Base-by-base conservation (phyloP, 2,329 filamentous ascomycete genomes). In the Xylariales sp. region DNA sequence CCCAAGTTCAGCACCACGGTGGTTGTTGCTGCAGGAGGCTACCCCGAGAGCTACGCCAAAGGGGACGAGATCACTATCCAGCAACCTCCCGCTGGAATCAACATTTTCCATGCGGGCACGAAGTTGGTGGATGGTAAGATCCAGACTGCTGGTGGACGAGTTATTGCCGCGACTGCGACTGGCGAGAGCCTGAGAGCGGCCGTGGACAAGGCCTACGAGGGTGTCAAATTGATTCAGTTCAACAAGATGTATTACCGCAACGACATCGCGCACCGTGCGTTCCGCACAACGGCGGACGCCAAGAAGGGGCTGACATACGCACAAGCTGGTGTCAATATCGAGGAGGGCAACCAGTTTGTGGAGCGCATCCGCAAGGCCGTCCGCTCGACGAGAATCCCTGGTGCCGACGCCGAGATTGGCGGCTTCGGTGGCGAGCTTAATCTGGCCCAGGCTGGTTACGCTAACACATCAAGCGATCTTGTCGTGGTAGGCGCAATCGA, bases 31-130 rank as follows among this genome's bases (percentile, higher is more conserved):
- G 86, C 93, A 7, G 88, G 84, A 16, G 93, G 93, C 4, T 98
- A 98, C 59, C 93, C 93, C 5, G 86, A 83, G 39, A 71, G 78
- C 1, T 97, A 97, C 60, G 74, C 78, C 37, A 95, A 95, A 67
- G 89, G 88, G 38, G 85, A 65, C 29, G 68, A 62, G 48, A 84
- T 75, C 62, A 62, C 58, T 35, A 67, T 84, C 10, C 54, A 60
- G 14, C 50, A 57, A 16, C 65, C 66, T 38, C 69, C 63, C 35
- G 47, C 60, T 3, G 70, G 65, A 43, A 83, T 77, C 45, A 81
- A 85, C 45, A 78, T 96, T 45, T 98, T 98, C 78, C 93, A 98
- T 57, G 93, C 93, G 5, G 93, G 93, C 19, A 98, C 93, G 3
- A 74, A 74, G 27, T 59, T 88, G 13, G 68, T 76, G 8, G 67